Conservation (phyloP, 2,329 filamentous ascomycete genomes). For the Bertia moriformis region DNA sequence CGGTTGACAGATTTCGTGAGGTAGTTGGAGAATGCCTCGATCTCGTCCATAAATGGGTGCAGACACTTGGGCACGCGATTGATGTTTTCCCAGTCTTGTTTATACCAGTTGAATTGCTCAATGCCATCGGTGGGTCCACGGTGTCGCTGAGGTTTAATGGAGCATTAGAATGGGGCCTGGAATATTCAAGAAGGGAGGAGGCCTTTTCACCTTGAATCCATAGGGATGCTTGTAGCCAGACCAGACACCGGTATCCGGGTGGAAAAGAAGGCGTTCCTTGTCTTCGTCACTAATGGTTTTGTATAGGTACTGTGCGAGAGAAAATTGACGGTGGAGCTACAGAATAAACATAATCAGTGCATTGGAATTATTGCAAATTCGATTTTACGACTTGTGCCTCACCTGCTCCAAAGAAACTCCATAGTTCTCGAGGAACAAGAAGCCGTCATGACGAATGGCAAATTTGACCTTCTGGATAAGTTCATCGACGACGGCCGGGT, state of each 20-base stretch:
- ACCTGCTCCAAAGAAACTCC: slow-evolving; percentile 27
- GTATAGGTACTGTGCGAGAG: slow-evolving; percentile 32
- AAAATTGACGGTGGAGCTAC: slow-evolving; percentile 33
- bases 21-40: slow-evolving; percentile 27
- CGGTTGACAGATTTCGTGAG: slow-evolving; percentile 30
- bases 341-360: too few species aligned
- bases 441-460: slow-evolving; percentile 26
- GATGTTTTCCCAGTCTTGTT: slow-evolving; percentile 24
- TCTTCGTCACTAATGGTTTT: slow-evolving; percentile 31
- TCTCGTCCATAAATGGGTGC: slow-evolving; percentile 32
- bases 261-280: slow-evolving; percentile 28
- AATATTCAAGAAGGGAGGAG: slow-evolving; percentile 1
- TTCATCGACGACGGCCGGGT: slow-evolving; percentile 22
- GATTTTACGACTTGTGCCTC: too few species aligned
- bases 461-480: slow-evolving; percentile 25
- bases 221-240: slow-evolving; percentile 33
- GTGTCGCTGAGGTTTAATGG: slow-evolving; percentile 23
- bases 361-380: too few species aligned
- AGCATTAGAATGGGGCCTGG: slow-evolving; percentile 1
- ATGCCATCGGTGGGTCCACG: slow-evolving; percentile 28
- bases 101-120: slow-evolving; percentile 39
- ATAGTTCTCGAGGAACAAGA: slow-evolving; percentile 32
- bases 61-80: slow-evolving; percentile 28
- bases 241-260: slow-evolving; percentile 29
- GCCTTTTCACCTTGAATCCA: slow-evolving; percentile 22